Conservation (phyloP, 2,329 filamentous ascomycete species). For the Aaosphaeria arxii region DNA sequence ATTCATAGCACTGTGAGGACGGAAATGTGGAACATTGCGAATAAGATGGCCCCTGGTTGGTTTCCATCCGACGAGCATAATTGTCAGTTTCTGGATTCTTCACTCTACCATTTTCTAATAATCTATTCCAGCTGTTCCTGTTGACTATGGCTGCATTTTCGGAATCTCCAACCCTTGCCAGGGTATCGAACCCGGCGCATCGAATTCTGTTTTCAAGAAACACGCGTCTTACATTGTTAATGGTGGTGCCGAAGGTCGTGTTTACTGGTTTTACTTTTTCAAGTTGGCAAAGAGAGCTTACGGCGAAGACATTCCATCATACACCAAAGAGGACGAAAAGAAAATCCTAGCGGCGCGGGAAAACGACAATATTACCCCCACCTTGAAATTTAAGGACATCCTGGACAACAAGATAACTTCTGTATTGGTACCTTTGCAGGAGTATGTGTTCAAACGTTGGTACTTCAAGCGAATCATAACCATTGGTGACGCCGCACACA, state of each 20-base stretch:
- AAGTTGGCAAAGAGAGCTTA: background rate
- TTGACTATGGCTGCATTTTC: background rate
- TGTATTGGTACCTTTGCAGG: background rate
- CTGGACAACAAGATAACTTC: background rate
- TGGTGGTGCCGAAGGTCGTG: background rate
- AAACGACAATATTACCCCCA: background rate
- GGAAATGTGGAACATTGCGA: slow-evolving; percentile 4
- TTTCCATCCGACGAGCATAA: background rate
- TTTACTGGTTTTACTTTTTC: background rate
- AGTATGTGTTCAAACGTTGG: background rate
- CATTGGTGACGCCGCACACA: background rate
- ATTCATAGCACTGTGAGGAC: slow-evolving; percentile 4
- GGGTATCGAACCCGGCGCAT: background rate
- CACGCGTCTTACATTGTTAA: background rate
- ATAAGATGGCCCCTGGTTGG: background rate
- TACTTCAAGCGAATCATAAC: background rate
- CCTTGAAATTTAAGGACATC: background rate
- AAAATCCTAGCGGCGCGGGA: background rate
- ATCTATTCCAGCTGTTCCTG: background rate
- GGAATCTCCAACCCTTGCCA: background rate
- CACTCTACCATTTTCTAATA: background rate
- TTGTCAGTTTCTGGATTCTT: background rate
- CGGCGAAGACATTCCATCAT: background rate
- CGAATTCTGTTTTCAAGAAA: background rate
- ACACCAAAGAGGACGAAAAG: background rate